A percentile compares a stretch with the other conserved stretches of the same genome.
Evolutionary conservation across 2,329 filamentous ascomycete genomes (phyloP).

Genomic region (Aspergillus puulaauensis): DNA sequence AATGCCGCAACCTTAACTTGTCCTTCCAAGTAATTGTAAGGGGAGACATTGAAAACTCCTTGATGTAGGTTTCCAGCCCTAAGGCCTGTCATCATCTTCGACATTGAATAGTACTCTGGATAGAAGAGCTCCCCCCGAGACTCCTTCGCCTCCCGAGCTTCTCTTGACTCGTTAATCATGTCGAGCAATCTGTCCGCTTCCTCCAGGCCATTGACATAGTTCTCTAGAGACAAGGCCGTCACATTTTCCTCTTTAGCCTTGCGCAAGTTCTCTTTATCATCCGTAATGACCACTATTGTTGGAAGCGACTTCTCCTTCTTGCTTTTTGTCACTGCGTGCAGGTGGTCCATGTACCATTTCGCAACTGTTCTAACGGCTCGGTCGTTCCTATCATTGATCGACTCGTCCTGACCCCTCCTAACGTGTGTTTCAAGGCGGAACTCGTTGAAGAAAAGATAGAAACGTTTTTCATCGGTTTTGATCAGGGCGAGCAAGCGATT

Average conservation of each 20-base stretch:
- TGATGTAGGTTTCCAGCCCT: slow-evolving; percentile 89
- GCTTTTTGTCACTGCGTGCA: slow-evolving; percentile 60
- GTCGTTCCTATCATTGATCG: slow-evolving; percentile 95
- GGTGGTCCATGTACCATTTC: slow-evolving; percentile 85
- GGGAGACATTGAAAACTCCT: slow-evolving; percentile 92
- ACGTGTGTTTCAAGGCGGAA: slow-evolving; percentile 92
- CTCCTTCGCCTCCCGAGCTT: slow-evolving; percentile 63
- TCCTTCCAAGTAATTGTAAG: slow-evolving; percentile 96
- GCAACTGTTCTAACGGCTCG: slow-evolving; percentile 83
- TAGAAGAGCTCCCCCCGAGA: slow-evolving; percentile 74
- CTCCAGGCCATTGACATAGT: slow-evolving; percentile 82
- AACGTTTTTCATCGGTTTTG: slow-evolving; percentile 94
- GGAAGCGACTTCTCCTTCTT: slow-evolving; percentile 61
- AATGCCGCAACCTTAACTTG: slow-evolving; percentile 89
- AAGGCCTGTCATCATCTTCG: slow-evolving; percentile 90
- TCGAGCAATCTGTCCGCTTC: slow-evolving; percentile 84
- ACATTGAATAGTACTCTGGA: slow-evolving; percentile 83
- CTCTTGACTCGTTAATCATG: slow-evolving; percentile 82
- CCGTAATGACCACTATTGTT: slow-evolving; percentile 86
- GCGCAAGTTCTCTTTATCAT: slow-evolving; percentile 82
- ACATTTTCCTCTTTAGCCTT: slow-evolving; percentile 75
- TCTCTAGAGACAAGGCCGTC: slow-evolving; percentile 64
- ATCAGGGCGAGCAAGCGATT: slow-evolving; percentile 88
- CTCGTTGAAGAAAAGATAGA: slow-evolving; percentile 99
- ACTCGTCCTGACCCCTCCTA: slow-evolving; percentile 70